Evolutionary conservation across 306 rosid species (phyloP), one percentile per base, ranked within the genome.

Genomic region (Inga laurina): DNA sequence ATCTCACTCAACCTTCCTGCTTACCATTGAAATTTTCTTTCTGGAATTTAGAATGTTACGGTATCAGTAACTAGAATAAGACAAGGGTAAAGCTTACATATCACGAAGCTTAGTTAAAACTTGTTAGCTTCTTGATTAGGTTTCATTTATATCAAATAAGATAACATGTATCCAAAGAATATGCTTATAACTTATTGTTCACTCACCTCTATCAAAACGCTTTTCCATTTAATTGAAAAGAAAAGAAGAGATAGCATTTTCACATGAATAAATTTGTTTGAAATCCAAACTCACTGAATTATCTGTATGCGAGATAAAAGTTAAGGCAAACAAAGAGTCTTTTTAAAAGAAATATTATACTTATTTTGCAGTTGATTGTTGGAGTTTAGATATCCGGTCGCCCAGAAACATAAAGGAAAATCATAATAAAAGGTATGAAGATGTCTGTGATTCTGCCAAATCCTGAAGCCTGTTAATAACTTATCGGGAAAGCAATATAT

Each of bases 351-450:
- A 62, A 49, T 34, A 32, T 37, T 41, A 7, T 27, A 27, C 30
- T 65, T 14, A 48, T 51, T 66, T 18, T 15, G 73, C 41, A 62
- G 52, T 44, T 44, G 48, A 9, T 59, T 43, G 32, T 57, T 75
- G 13, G 78, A 74, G 70, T 86, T 74, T 48, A 69, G 77, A 74
- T 74, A 49, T 76, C 19, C 70, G 9, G 43, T 66, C 32, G 56
- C 59, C 43, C 61, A 78, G 83, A 78, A 82, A 79, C 79, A 35
- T 75, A 70, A 9, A 56, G 49, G 43, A 3, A 34, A 73, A 72
- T 39, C 39, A 43, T 34, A 71, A 44, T 44, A 8, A 41, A 41
- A 21, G 51, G 37, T 43, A 34, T 22, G 76, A 19, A 43, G 30
- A 80, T 8, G 39, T 61, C 19, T 1, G 34, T 32, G 34, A 32